These are phyloP conservation scores for Endocarpon pusillum DNA, from an alignment of 495 filamentous ascomycete genomes.

Conservation along the genomic window DNA sequence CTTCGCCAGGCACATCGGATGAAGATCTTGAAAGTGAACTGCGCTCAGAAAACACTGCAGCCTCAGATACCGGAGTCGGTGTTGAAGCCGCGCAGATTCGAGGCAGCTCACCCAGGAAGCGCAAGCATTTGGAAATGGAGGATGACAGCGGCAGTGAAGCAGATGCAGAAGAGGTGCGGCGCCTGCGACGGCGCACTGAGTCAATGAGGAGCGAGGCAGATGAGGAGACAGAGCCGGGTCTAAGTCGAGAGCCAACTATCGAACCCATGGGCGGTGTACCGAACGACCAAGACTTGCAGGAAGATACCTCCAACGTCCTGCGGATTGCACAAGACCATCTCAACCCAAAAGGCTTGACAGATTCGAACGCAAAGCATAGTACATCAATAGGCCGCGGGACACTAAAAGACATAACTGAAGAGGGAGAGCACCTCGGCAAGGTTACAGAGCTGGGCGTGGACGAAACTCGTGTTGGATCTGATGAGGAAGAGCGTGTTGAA, in stretches of 20 bases:
- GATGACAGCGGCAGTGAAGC: constrained; percentile 24
- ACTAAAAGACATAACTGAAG: too few species aligned
- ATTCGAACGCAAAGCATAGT: too few species aligned
- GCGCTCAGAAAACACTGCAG: constrained; percentile 21
- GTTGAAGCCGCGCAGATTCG: constrained; percentile 4
- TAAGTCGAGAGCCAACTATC: too few species aligned
- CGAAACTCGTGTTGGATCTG: too few species aligned
- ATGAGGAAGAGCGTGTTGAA: constrained; percentile 28
- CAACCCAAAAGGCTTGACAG: too few species aligned
- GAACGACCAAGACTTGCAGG: too few species aligned
- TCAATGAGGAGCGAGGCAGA: constrained; percentile 29
- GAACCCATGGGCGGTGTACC: too few species aligned
- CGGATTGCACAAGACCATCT: too few species aligned
- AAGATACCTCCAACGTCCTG: too few species aligned
- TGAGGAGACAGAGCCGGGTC: constrained; percentile 18
- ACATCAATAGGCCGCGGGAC: too few species aligned
- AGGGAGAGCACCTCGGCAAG: background rate
- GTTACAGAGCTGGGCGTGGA: background rate
- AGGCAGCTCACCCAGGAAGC: constrained; percentile 25
- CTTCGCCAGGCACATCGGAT: background rate
- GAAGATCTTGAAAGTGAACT: background rate
- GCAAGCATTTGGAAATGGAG: constrained; percentile 27
- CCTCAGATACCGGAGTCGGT: constrained; percentile 29
- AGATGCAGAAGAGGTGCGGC: constrained; percentile 22
- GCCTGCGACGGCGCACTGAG: constrained; percentile 26